A percentile compares a stretch with the other conserved stretches of the same genome.
Conservation (phyloP, 2,329 filamentous ascomycete species). For the Ophiocordyceps camponoti-saundersi region DNA sequence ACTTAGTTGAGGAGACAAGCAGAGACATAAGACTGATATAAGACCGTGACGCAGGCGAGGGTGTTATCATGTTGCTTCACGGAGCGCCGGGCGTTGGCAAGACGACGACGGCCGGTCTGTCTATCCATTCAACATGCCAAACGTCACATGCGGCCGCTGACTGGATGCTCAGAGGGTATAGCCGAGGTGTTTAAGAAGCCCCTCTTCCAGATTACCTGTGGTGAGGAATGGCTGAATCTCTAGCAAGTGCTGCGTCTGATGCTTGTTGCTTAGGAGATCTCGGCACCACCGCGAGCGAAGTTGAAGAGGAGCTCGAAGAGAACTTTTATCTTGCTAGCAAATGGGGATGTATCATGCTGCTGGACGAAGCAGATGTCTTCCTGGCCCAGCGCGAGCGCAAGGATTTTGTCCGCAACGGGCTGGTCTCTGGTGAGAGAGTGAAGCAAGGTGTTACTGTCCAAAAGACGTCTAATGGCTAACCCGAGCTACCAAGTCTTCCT, state of each 20-base stretch:
- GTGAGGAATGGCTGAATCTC: conserved; percentile 21
- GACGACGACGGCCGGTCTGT: conserved; percentile 22
- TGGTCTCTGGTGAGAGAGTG: conserved; percentile 13
- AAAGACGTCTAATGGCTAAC: neutral
- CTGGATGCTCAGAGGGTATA: conserved; percentile 13
- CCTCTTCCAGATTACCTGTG: conserved; percentile 20
- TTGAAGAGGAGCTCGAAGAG: conserved; percentile 22
- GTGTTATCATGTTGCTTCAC: conserved; percentile 26
- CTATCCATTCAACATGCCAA: neutral
- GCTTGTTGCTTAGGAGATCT: neutral
- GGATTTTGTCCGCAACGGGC: conserved; percentile 17
- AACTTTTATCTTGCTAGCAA: conserved; percentile 23
- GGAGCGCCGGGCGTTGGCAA: conserved; percentile 31
- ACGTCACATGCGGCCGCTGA: neutral
- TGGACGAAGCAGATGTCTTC: conserved; percentile 21
- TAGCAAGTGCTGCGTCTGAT: neutral
- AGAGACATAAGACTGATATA: neutral
- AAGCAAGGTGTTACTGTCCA: neutral
- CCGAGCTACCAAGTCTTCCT: conserved; percentile 15
- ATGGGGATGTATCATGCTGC: conserved; percentile 20
- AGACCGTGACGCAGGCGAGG: conserved; percentile 4
- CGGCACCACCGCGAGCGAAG: conserved; percentile 14
- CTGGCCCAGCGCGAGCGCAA: conserved; percentile 10
- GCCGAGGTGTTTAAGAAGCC: conserved; percentile 24
- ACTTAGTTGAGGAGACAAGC: neutral